Evolutionary conservation across 768 basidiomycete species (phyloP).

Genomic region (Boletus rufocinnamomeus): DNA sequence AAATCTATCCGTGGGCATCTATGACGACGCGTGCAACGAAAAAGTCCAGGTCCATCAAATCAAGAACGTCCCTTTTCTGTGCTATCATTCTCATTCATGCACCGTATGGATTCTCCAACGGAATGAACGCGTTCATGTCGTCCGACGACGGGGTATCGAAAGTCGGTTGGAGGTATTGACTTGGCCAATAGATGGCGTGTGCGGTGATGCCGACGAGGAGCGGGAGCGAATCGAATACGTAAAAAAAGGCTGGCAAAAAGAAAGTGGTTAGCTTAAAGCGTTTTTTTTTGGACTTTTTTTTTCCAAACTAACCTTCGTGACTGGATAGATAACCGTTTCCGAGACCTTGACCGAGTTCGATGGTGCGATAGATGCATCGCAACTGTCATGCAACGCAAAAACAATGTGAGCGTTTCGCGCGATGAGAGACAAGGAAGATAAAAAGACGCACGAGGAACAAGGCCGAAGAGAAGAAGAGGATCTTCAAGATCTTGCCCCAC

Average conservation of each 20-base stretch:
- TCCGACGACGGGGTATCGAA: neutral
- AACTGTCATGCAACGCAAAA: neutral
- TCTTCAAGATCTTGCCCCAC: constrained; percentile 24
- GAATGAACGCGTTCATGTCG: neutral
- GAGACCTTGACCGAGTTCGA: constrained; percentile 23
- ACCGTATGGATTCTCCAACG: neutral
- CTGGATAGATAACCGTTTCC: constrained; percentile 20
- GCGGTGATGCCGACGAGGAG: constrained; percentile 27
- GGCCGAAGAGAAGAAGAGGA: constrained; percentile 27
- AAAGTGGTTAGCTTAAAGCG: no score
- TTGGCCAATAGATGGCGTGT: constrained; percentile 33
- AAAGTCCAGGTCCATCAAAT: no score
- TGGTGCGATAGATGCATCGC: constrained; percentile 33
- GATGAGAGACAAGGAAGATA: neutral
- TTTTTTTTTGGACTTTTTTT: no score
- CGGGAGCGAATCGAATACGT: constrained; percentile 33
- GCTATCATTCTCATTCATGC: neutral
- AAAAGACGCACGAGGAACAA: constrained; percentile 28
- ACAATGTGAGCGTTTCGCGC: neutral
- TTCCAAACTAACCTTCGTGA: constrained; percentile 24
- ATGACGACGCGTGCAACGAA: no score
- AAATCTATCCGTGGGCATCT: no score
- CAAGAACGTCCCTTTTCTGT: no score
- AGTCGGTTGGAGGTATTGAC: constrained; percentile 19
- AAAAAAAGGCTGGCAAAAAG: constrained; percentile 14